Percentiles rank a stretch among this genome's conserved stretches.
These are phyloP conservation scores for Massariosphaeria phaeospora DNA, from an alignment of 495 filamentous ascomycete genomes.

Conservation along the genomic window DNA sequence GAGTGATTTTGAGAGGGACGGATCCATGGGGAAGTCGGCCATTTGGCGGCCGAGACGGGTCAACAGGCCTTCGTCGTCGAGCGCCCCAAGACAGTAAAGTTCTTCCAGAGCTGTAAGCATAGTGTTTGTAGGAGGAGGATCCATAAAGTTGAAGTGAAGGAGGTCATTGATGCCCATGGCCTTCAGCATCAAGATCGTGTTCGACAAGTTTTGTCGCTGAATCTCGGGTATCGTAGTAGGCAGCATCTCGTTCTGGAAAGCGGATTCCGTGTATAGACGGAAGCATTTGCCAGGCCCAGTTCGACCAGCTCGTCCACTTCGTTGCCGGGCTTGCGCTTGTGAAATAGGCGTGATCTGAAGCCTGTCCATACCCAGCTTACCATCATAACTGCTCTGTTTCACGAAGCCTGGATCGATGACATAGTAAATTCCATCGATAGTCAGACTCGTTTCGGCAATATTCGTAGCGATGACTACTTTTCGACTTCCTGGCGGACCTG, in stretches of 20 bases:
- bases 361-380: slow-evolving; percentile 96
- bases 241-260: slow-evolving; percentile 95
- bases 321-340: slow-evolving; percentile 93
- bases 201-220: slow-evolving; percentile 88
- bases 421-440: slow-evolving; percentile 95
- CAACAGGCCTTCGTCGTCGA: slow-evolving; percentile 94
- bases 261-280: slow-evolving; percentile 89
- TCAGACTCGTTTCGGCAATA: slow-evolving; percentile 96
- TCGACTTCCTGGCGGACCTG: slow-evolving; percentile 76
- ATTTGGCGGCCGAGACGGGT: slow-evolving; percentile 92
- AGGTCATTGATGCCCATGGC: slow-evolving; percentile 99
- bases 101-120: slow-evolving; percentile 97
- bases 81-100: slow-evolving; percentile 81
- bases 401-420: slow-evolving; percentile 97
- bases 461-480: slow-evolving; percentile 99
- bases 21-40: slow-evolving; percentile 96
- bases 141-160: slow-evolving; percentile 98
- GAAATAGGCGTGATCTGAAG: slow-evolving; percentile 92
- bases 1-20: slow-evolving; percentile 80
- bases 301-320: slow-evolving; percentile 85
- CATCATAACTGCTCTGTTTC: slow-evolving; percentile 95
- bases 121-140: slow-evolving; percentile 92
- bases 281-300: slow-evolving; percentile 97
- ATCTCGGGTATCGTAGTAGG: slow-evolving; percentile 96
- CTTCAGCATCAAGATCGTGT: slow-evolving; percentile 97